Conservation (phyloP, 495 filamentous ascomycete genomes). For the Lasiosphaeriaceae sp. region DNA sequence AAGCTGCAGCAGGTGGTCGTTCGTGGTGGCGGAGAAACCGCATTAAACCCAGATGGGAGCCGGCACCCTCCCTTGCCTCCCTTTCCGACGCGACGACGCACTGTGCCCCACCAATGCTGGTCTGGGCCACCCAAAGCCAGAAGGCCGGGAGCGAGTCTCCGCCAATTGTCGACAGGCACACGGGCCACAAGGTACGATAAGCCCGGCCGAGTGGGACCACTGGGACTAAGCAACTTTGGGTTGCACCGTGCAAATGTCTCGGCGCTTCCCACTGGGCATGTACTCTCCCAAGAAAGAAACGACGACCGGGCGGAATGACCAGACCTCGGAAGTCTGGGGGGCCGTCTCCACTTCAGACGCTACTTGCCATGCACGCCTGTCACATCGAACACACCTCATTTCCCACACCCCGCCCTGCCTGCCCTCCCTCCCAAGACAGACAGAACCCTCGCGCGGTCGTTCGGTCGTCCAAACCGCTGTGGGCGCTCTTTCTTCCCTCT, state of each 20-base stretch:
- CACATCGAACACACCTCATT: conserved; percentile 27
- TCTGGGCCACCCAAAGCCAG: neutral
- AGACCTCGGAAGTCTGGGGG: neutral
- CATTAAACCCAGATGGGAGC: conserved; percentile 20
- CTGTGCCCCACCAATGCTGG: conserved; percentile 8
- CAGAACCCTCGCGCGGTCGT: neutral
- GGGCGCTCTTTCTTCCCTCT: neutral
- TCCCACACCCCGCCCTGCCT: conserved; percentile 10
- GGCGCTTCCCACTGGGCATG: neutral
- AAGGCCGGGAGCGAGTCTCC: conserved; percentile 20
- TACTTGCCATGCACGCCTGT: conserved; percentile 21
- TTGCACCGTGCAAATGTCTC: neutral
- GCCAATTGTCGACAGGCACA: conserved; percentile 1
- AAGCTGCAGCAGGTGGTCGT: neutral
- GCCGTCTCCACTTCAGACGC: conserved; percentile 24
- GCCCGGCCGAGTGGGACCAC: neutral
- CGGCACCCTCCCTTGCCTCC: neutral
- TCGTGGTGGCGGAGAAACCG: conserved; percentile 19
- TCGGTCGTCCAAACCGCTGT: neutral
- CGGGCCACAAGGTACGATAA: neutral
- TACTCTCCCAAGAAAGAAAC: neutral
- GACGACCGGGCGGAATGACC: neutral
- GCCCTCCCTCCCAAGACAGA: neutral
- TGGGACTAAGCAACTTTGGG: neutral
- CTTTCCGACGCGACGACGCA: too few relatives aligned